phyloP scores from a whole-genome alignment of 306 rosid species.

The Spatholobus suberectus region DNA sequence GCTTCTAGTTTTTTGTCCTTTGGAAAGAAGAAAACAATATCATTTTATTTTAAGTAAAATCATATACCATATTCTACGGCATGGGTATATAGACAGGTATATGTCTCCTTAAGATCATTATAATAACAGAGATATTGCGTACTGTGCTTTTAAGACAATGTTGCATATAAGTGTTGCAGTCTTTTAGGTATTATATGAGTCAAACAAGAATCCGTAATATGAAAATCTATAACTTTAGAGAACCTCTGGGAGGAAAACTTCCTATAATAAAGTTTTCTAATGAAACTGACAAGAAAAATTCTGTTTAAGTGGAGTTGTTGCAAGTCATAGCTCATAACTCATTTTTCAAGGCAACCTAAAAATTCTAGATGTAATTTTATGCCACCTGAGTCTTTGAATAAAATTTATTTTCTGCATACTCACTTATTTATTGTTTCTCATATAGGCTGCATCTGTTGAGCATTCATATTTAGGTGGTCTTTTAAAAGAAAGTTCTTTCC shows the following conservation, averaged over 20 bases:
- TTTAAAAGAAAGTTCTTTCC: constrained; percentile 10
- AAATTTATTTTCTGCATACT: not conserved
- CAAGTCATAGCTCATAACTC: not conserved
- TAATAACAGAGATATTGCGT: not conserved
- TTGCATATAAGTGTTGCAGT: not conserved
- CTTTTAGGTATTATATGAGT: not conserved
- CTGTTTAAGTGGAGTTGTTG: not conserved
- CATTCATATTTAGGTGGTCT: constrained; percentile 4
- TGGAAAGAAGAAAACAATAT: not conserved
- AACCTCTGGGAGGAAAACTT: not conserved
- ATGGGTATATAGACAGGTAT: not conserved
- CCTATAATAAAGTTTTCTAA: not conserved
- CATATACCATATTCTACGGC: not conserved
- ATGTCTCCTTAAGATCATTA: not conserved
- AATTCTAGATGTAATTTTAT: constrained; percentile 1
- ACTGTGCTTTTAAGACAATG: not conserved
- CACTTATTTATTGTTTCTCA: not conserved
- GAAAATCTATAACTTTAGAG: not conserved
- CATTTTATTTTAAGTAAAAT: not conserved
- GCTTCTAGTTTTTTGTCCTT: not conserved
- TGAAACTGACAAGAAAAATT: not conserved
- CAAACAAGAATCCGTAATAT: not conserved
- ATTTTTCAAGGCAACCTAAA: constrained; percentile 13
- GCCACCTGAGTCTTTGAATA: not conserved
- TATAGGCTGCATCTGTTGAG: not conserved